Percentiles rank a stretch among this genome's conserved stretches.
Conservation (phyloP, 1,284 basidiomycete genomes). For the Pseudozyma thailandica region DNA sequence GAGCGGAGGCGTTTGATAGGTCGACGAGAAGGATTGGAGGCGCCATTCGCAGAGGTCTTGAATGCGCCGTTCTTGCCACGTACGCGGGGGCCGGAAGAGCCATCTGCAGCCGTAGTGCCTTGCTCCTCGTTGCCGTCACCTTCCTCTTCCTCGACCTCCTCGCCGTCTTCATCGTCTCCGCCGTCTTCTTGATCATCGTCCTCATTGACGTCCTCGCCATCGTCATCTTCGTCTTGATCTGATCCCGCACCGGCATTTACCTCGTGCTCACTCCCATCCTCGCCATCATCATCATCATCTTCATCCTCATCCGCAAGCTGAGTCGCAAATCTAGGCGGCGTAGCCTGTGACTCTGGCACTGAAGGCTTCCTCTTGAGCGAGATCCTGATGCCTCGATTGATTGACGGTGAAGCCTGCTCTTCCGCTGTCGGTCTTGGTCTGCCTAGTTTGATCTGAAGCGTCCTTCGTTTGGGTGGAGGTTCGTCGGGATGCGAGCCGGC, state of each 20-base stretch:
- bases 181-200: slow-evolving; percentile 12
- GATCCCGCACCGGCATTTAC: slow-evolving; percentile 12
- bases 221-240: slow-evolving; percentile 10
- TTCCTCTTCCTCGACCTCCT: slow-evolving; percentile 5
- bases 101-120: background rate
- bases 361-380: slow-evolving; percentile 43
- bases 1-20: slow-evolving; percentile 49
- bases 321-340: slow-evolving; percentile 20
- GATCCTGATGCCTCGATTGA: slow-evolving; percentile 40
- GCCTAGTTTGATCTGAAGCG: slow-evolving; percentile 47
- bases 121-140: slow-evolving; percentile 5
- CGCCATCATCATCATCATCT: slow-evolving; percentile 13
- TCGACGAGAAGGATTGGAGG: slow-evolving; percentile 22
- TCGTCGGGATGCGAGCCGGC: slow-evolving; percentile 36
- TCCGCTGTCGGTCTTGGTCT: slow-evolving; percentile 25
- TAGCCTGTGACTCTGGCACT: slow-evolving; percentile 13
- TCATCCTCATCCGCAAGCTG: slow-evolving; percentile 9
- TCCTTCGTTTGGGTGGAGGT: slow-evolving; percentile 28
- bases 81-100: slow-evolving; percentile 12
- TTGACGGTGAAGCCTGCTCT: slow-evolving; percentile 30
- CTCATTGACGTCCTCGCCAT: slow-evolving; percentile 4
- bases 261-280: slow-evolving; percentile 7
- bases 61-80: slow-evolving; percentile 32
- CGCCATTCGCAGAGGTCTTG: slow-evolving; percentile 3
- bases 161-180: slow-evolving; percentile 8